A percentile compares a stretch with the other conserved stretches of the same genome.
Conservation (phyloP, 768 basidiomycete species). For the Thelephora ganbajun region DNA sequence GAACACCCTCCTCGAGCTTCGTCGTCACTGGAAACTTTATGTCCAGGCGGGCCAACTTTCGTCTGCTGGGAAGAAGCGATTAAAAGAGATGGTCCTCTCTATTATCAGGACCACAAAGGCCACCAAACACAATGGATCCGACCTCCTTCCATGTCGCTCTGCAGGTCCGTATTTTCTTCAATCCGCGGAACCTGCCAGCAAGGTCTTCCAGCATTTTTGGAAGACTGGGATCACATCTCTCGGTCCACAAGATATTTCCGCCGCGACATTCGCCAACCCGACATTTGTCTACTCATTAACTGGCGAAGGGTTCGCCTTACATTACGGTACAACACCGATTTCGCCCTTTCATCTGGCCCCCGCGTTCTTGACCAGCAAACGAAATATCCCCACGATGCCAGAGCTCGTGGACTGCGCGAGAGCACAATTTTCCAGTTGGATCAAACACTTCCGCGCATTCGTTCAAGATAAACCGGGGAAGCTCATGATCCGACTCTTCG, state of each 20-base stretch:
- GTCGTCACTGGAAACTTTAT: slow-evolving; percentile 23
- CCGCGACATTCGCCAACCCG: slow-evolving; percentile 2
- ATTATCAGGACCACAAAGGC: neutral
- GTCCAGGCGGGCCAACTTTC: slow-evolving; percentile 1
- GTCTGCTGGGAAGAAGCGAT: neutral
- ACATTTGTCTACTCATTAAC: slow-evolving; percentile 6
- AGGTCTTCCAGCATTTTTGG: slow-evolving; percentile 3
- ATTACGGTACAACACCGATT: slow-evolving; percentile 5
- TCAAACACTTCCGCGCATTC: slow-evolving; percentile 2
- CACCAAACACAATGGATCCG: neutral
- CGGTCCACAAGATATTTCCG: neutral
- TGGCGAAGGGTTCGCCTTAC: slow-evolving; percentile 2
- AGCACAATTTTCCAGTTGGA: slow-evolving; percentile 7
- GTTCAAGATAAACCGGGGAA: neutral
- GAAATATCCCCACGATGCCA: neutral
- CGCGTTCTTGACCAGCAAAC: neutral
- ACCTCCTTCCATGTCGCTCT: neutral
- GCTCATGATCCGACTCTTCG: slow-evolving; percentile 6
- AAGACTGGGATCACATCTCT: slow-evolving; percentile 6
- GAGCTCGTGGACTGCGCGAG: slow-evolving; percentile 1
- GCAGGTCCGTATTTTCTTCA: neutral
- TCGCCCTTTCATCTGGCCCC: slow-evolving; percentile 7
- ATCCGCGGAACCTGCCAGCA: neutral
- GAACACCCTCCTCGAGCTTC: slow-evolving; percentile 25
- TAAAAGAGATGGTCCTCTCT: neutral